A percentile compares a stretch with the other conserved stretches of the same genome.
Evolutionary conservation across 257 asterid genomes (phyloP).

Genomic region (Coffea canephora): DNA sequence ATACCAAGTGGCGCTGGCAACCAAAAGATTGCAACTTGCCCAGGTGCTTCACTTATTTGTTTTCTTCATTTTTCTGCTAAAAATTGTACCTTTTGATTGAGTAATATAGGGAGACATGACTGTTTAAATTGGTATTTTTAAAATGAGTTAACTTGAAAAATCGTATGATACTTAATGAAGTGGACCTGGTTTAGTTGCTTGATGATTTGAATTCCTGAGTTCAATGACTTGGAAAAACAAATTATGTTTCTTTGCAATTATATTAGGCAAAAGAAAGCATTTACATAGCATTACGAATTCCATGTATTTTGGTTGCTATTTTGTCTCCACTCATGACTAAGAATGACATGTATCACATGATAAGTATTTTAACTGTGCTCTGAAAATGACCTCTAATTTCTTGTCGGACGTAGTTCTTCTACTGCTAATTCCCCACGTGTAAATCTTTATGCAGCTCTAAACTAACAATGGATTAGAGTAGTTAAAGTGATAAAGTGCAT

Average conservation of each 20-base stretch:
- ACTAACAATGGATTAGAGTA: neutral
- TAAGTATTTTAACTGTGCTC: neutral
- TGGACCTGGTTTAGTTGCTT: neutral
- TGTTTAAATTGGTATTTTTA: neutral
- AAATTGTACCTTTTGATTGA: neutral
- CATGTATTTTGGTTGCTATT: neutral
- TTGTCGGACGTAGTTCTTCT: neutral
- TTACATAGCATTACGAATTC: conserved; percentile 4
- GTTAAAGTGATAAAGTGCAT: neutral
- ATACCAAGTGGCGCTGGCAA: conserved; percentile 98
- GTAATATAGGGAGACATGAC: neutral
- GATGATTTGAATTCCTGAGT: neutral
- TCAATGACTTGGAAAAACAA: neutral
- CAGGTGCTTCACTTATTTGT: conserved; percentile 40
- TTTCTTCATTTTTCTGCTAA: conserved; percentile 18
- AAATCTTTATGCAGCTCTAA: neutral
- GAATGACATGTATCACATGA: conserved; percentile 5
- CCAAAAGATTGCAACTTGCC: conserved; percentile 88
- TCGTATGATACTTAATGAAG: neutral
- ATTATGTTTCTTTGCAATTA: neutral
- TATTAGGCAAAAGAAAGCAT: neutral
- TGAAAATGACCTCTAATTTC: conserved; percentile 18
- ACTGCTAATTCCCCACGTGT: neutral
- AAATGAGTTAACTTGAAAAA: neutral
- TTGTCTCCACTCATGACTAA: conserved; percentile 1